These are phyloP conservation scores for Quercus robur DNA, from an alignment of 306 rosid species.

Conservation along the genomic window DNA sequence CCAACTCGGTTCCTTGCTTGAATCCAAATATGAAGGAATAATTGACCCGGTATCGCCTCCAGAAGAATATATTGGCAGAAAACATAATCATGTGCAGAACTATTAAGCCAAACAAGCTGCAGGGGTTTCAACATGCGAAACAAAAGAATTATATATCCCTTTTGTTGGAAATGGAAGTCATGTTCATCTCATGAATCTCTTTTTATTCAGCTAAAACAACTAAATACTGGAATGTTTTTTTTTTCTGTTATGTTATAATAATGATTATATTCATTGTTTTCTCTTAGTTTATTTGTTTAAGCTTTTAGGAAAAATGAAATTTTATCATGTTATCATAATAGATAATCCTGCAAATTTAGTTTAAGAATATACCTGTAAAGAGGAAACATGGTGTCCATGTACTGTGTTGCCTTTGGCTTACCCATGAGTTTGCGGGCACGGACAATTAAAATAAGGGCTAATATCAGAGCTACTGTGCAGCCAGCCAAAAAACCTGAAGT, in stretches of 20 bases:
- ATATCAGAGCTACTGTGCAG: constrained; percentile 46
- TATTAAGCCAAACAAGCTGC: constrained; percentile 69
- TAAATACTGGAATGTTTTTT: too few relatives aligned
- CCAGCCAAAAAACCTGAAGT: constrained; percentile 72
- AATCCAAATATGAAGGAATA: too few relatives aligned
- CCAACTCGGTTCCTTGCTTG: too few relatives aligned
- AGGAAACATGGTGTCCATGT: constrained; percentile 75
- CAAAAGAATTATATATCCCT: too few relatives aligned
- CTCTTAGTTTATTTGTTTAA: too few relatives aligned
- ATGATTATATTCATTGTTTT: too few relatives aligned
- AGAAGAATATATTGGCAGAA: constrained; percentile 54
- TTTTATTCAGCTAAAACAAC: too few relatives aligned
- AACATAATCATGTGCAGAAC: constrained; percentile 69
- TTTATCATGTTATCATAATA: too few relatives aligned
- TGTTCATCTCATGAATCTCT: too few relatives aligned
- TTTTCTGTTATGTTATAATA: too few relatives aligned
- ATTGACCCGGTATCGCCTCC: constrained; percentile 27
- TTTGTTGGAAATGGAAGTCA: too few relatives aligned
- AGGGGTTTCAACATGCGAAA: neutral
- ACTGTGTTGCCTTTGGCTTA: constrained; percentile 22
- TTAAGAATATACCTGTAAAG: constrained; percentile 49
- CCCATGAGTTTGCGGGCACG: constrained; percentile 35
- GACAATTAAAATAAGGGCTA: constrained; percentile 48
- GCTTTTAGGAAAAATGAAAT: too few relatives aligned
- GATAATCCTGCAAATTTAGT: neutral